Base-by-base conservation (phyloP, 2,329 filamentous ascomycete species). In the Microdochium trichocladiopsis region DNA sequence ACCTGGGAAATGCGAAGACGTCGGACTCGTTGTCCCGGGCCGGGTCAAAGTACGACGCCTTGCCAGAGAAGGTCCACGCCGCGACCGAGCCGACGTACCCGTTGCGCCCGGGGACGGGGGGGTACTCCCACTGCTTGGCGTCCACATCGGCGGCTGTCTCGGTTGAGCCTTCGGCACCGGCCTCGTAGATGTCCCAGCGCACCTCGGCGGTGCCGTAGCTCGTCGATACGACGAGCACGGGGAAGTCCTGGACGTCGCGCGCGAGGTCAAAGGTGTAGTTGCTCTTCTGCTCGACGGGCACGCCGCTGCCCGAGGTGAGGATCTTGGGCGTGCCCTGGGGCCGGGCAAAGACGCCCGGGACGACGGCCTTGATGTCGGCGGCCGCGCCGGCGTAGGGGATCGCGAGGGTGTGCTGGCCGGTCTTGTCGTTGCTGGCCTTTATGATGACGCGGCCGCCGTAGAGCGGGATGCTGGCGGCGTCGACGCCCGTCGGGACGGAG, bases 81-180 rank as follows among this genome's bases (percentile, higher is more conserved):
- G 71, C 70, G 3, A 70, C 70, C 1, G 72, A 69, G 21, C 74
- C 74, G 48, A 77, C 57, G 51, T 68, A 77, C n/a, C 68, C 67
- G 12, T 62, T 61, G 50, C 68, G 49, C 21, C 71, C 72, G 2
- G 66, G 56, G 3, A 63, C 57, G 0, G 67, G 72, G 3, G 74
- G 74, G 49, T 73, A 74, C 10, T 61, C 53, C 74, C 73, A 77
- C 33, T 69, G 33, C 33, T 37, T 11, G 6, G 33, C 33, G 14
- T 37, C 33, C 6, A 37, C 12, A n/a, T 37, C 33, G 14, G 33
- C 33, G 33, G 6, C 58, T 1, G 58, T 55, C 51, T 75, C 70
- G 1, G 60, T 62, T 66, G 69, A 76, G 21, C 61, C 58, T 2
- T 53, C 56, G 3, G 70, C 65, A 52, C 72, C 75, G 24, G 76